Percentiles rank a stretch among this genome's conserved stretches.
phyloP scores from a whole-genome alignment of 768 basidiomycete species.

The Sporobolomyces roseus region DNA sequence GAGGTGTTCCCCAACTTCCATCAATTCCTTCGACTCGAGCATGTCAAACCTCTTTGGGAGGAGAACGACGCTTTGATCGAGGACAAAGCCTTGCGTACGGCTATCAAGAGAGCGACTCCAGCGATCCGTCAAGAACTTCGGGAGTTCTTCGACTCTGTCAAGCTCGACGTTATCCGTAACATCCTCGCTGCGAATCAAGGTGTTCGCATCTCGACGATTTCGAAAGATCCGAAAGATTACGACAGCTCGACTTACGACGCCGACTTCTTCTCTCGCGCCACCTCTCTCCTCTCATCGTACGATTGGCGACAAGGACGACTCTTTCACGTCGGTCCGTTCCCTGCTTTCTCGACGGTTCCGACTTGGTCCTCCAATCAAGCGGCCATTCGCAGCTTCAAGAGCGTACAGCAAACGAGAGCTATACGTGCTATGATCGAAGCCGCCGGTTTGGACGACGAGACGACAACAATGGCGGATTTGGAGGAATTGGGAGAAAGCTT shows the following conservation, averaged over 20 bases:
- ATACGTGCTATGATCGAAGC: background rate
- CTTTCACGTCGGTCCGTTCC: background rate
- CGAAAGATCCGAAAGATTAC: background rate
- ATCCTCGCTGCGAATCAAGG: conserved; percentile 12
- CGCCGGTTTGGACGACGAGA: background rate
- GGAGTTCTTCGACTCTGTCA: background rate
- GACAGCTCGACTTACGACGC: conserved; percentile 1
- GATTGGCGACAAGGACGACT: background rate
- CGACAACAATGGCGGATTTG: background rate
- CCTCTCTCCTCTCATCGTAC: background rate
- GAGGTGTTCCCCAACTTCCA: background rate
- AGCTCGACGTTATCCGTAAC: background rate
- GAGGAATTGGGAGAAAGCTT: background rate
- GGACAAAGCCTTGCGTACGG: background rate
- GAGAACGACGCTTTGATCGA: background rate
- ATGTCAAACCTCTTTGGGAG: background rate
- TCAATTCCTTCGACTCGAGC: background rate
- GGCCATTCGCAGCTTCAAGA: no score
- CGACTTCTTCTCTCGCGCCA: background rate
- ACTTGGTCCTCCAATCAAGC: no score
- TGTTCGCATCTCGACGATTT: background rate
- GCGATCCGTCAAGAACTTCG: background rate
- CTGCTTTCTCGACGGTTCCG: no score
- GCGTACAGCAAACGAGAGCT: no score
- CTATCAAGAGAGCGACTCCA: background rate